Evolutionary conservation across 129 eudicot species (phyloP).

Genomic region (Arctium lappa): DNA sequence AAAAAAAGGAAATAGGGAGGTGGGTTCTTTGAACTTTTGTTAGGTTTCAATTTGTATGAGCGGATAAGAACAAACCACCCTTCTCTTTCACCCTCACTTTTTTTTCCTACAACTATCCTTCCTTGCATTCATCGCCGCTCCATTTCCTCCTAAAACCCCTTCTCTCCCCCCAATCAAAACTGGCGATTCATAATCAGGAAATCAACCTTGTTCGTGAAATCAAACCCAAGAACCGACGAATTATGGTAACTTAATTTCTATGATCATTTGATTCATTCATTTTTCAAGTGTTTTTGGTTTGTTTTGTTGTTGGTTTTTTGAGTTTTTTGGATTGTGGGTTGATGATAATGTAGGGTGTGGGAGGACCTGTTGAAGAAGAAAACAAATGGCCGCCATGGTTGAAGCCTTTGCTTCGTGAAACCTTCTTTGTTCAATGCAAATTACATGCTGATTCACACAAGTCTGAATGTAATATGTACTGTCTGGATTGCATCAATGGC

Average conservation of each 20-base stretch:
- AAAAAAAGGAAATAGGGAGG: slow-evolving; percentile 43
- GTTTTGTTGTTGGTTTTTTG: not conserved
- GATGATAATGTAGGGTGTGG: slow-evolving; percentile 45
- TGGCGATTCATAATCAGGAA: slow-evolving; percentile 84
- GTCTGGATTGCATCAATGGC: slow-evolving; percentile 79
- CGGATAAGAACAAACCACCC: slow-evolving; percentile 61
- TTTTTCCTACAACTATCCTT: slow-evolving; percentile 33
- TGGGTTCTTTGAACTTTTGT: slow-evolving; percentile 43
- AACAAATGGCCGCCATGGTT: slow-evolving; percentile 87
- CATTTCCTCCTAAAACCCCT: slow-evolving; percentile 44
- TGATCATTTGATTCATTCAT: not conserved
- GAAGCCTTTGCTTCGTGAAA: slow-evolving; percentile 64
- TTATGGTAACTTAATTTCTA: slow-evolving; percentile 42
- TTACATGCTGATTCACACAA: slow-evolving; percentile 80
- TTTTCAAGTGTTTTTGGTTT: not conserved
- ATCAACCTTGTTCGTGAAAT: slow-evolving; percentile 44
- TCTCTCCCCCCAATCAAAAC: slow-evolving; percentile 25
- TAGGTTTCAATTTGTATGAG: slow-evolving; percentile 20
- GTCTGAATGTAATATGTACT: slow-evolving; percentile 92
- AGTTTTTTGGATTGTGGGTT: not conserved
- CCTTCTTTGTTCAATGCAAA: slow-evolving; percentile 82
- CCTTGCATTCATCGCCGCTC: slow-evolving; percentile 39
- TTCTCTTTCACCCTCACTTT: slow-evolving; percentile 27
- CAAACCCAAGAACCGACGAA: slow-evolving; percentile 60
- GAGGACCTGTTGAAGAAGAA: slow-evolving; percentile 73